Base-by-base conservation (phyloP, 805 yeast genomes). In the Lipomyces sp. region DNA sequence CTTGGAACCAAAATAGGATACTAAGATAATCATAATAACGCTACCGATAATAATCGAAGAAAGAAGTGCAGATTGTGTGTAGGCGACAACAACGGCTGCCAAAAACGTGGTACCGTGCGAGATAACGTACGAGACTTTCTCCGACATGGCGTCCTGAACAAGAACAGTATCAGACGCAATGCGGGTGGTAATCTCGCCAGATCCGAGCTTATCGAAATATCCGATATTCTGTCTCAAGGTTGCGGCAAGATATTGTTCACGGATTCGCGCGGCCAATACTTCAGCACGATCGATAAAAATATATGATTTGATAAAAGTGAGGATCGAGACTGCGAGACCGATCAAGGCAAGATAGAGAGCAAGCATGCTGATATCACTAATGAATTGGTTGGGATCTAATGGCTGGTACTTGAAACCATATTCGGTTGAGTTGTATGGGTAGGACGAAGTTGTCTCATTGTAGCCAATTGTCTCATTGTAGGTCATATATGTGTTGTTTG, bases 141-240 rank as follows among this genome's bases (percentile, higher is more conserved):
- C 82, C 48, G 80, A 76, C 69, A 80, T 78, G 39, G 82, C 83
- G 50, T 79, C 82, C 67, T 80, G 82, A 51, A 80, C 75, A 53
- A 75, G 67, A 32, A 75, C 75, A n/a, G 81, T 80, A 59, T 79
- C 82, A 30, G 78, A 77, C 51, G 81, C 76, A 72, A 80, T 80
- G 18, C 82, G 77, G 8, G 81, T 78, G 18, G 82, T 78, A 50
- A 80, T 79, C 62, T 78, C 80, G 15, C 82, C 82, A n/a, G 81
- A 74, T 15, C 82, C 82, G 15, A 80, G 73, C 55, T 75, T 74
- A 67, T 80, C 82, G 64, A 80, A 80, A 64, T 76, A 80, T 30
- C 79, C 83, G 50, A 80, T 76, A 58, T 80, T 80, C 66, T 80
- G 82, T 53, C 80, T 74, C 57, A 80, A 71, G 8, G 79, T 72